Evolutionary conservation across 768 basidiomycete genomes (phyloP), one percentile per base, ranked within the genome.

Genomic region (Leucocoprinus birnbaumii): DNA sequence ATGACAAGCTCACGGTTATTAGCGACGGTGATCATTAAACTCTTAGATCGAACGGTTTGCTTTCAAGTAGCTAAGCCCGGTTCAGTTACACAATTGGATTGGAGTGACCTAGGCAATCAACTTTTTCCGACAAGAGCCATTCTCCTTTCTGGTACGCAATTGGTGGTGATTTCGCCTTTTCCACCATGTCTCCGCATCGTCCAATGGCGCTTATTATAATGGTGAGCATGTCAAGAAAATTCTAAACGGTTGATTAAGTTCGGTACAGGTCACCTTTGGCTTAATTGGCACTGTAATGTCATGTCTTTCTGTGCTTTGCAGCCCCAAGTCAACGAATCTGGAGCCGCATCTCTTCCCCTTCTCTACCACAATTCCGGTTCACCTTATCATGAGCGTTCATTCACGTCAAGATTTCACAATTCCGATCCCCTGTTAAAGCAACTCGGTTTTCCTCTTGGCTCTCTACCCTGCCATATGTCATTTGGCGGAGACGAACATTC

Each of bases 381-480:
- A 59, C 54, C 63, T 64, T 62, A 63, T 59, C 3, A 61, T 46
- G 40, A 40, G 49, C 55, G 41, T 6, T 37, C 37, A 55, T 63
- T 11, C 57, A 34, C 55, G 59, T 64, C 60, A 60, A 60, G 58
- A 62, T 69, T 56, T 58, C 47, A 62, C 40, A 53, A 21, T 58
- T 59, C 63, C 62, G 62, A 61, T 55, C 55, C 64, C 59, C 63
- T 64, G 63, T 60, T 61, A 60, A 31, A 38, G 38, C 13, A 38
- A 56, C 58, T 56, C 60, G 49, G 59, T 44, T 67, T 66, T 66
- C n/a, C 63, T 61, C 63, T 68, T 65, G 67, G 59, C 51, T 65
- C 58, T 52, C 47, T 67, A 58, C 64, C 65, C 65, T 65, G 60
- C 62, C 24, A 26, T 22, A 35, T 58, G 25, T 31, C 60, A 57